Evolutionary conservation across 371 early-diverging fungal species (phyloP).

Genomic region (Mucor piriformis): DNA sequence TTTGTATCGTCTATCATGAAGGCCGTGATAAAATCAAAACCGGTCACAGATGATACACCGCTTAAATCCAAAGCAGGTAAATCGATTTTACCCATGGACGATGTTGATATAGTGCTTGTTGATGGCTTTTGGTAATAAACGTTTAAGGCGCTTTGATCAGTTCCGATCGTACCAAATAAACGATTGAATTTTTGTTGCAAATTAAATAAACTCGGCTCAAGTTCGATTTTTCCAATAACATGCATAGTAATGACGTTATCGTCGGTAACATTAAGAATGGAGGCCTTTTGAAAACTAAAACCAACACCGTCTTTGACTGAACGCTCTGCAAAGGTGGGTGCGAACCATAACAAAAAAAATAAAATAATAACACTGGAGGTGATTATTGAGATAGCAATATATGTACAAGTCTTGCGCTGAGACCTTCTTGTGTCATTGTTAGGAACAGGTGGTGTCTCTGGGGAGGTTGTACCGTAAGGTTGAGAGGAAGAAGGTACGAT

Average conservation of each 20-base stretch:
- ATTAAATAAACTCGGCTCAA: constrained; percentile 26
- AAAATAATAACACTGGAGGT: constrained; percentile 5
- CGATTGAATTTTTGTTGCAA: constrained; percentile 23
- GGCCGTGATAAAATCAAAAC: constrained; percentile 45
- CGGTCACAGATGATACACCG: constrained; percentile 18
- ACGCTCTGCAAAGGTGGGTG: constrained; percentile 53
- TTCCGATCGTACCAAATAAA: constrained; percentile 36
- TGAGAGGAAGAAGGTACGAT: not conserved
- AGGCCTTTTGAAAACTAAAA: constrained; percentile 38
- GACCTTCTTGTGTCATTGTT: not conserved
- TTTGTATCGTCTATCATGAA: constrained; percentile 38
- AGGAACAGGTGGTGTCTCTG: not conserved
- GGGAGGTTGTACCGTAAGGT: not conserved
- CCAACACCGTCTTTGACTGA: constrained; percentile 35
- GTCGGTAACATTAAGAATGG: constrained; percentile 38
- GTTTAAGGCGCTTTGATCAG: constrained; percentile 17
- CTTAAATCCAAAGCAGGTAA: constrained; percentile 36
- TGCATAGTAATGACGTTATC: constrained; percentile 42
- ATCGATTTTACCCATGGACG: constrained; percentile 38
- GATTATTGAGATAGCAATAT: constrained; percentile 14
- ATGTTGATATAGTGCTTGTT: not conserved
- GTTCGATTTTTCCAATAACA: constrained; percentile 36
- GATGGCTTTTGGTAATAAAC: constrained; percentile 22
- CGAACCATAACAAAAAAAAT: constrained; percentile 31
- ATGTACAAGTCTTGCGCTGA: constrained; percentile 21